Base-by-base conservation (phyloP, 2,329 filamentous ascomycete species). In the Emericellopsis atlantica region DNA sequence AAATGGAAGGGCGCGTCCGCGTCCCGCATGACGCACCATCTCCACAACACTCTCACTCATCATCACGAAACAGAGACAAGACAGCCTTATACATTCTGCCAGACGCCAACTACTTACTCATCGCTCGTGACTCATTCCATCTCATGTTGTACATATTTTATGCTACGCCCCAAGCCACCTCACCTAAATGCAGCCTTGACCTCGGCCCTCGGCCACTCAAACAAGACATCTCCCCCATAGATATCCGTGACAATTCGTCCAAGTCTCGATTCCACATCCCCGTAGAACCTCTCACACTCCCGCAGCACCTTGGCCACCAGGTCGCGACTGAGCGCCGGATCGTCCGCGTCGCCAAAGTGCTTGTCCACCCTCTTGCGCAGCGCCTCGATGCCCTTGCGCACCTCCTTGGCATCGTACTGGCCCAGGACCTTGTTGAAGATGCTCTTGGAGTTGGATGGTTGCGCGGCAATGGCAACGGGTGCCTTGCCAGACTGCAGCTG, bases 331-430 rank as follows among this genome's bases (percentile, higher is more conserved):
- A 82, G 66, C 18, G 66, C 74, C 42, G 79, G 76, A 47, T 89
- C 84, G 50, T 93, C 87, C 5, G 81, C 84, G 49, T 94, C 87
- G 35, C 87, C 87, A 68, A 96, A 96, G 61, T 96, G 90, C 66
- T 96, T 98, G 63, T 96, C 90, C 1, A 96, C 85, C 39, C 90
- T 76, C 66, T 94, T 95, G 53, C 82, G 82, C 49, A 96, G 69
- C 41, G 85, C 76, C 53, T 95, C 87, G 49, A 95, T 82, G n/a
- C 90, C 89, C 56, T 89, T 88, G 48, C 84, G 76, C 35, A 95
- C 75, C 60, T 95, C 88, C 56, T 85, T 89, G 16, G 70, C 70
- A 58, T 96, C 90, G 58, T 92, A 84, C 36, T 74, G 72, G 42
- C 81, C 73, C 29, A 95, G 69, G 4, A 95, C 66, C 64, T 95